Evolutionary conservation across 83 land plant genomes (phyloP), one percentile per base, ranked within the genome.

Genomic region (Diphasiastrum complanatum): DNA sequence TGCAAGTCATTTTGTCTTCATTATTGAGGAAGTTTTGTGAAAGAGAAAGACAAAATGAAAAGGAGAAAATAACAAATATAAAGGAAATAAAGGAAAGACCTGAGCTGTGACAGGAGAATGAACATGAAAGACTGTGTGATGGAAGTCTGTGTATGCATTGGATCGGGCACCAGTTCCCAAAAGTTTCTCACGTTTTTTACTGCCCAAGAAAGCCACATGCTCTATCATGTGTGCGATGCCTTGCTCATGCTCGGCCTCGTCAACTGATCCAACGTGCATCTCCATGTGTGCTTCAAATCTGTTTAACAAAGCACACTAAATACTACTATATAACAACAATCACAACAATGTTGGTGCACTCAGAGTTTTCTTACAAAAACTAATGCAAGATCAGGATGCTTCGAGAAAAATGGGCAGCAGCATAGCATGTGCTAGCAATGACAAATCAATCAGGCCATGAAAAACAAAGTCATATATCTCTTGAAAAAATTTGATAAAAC

Each of bases 201-300:
- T 93, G 50, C 99, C 99, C 59, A 93, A 82, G 57, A 93, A 93
- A 51, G 99, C 86, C 57, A 93, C 99, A 83, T 93, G 99, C 51
- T 93, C 99, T 51, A 89, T 93, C 99, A 93, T 93, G 72, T 93
- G 99, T 10, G 99, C 99, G 58, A 93, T 89, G 19, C 99, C 99
- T 65, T 93, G 99, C 69, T 93, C 99, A 66, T 93, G 78, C 37
- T 93, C 99, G 61, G 75, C 83, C 70, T 93, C 99, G 66, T 93
- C 99, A 61, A 93, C 86, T 45, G 99, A 93, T 32, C 99, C 99
- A 19, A 72, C 99, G 75, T 93, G 99, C 79, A 93, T 84, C 70
- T 93, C 99, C 97, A 93, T 89, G 64, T 93, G 99, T 49, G 99
- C 99, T 80, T 93, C 99, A 79, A 89, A 89, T 70, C 99, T 93